Base-by-base conservation (phyloP, 371 early-diverging fungal species). In the Mucor irregularis region DNA sequence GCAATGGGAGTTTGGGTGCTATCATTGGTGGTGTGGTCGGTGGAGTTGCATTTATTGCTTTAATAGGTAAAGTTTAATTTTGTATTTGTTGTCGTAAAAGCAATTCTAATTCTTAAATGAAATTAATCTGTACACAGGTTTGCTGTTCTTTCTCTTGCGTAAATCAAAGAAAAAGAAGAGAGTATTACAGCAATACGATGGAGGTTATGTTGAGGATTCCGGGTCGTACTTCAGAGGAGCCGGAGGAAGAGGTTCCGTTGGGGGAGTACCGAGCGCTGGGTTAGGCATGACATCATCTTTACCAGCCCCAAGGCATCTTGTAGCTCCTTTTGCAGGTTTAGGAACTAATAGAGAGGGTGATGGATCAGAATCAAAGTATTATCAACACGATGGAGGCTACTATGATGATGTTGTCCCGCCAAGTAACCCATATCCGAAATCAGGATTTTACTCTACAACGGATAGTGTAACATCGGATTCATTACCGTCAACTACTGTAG, bases 381-480 rank as follows among this genome's bases (percentile, higher is more conserved):
- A 48, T 24, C 56, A 31, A 19, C 19, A 28, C 11, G 45, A 30
- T 2, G 34, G 35, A 8, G 54, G 44, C 13, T 53, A 53, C 10
- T 57, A 53, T 26, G 58, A 53, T 2, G 55, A 89, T 63, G 9
- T 71, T 48, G 48, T 85, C 78, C 68, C 34, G n/a, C 8, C 56
- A 5, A 28, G 24, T 5, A 14, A 22, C 17, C 8, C 30, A 16
- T 50, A 42, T 38, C 29, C 60, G 4, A 48, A 42, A n/a, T 17
- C 49, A 14, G 39, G 43, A 5, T 52, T 38, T 54, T 61, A 54
- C 31, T 44, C 54, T 14, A 26, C 30, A 19, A 50, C 40, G 19
- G 44, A 49, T 2, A 61, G 61, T 31, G 22, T 53, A 8, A 22
- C 46, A 9, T 54, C 55, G 7, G 61, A 61, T 45, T 50, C 61